A percentile compares a stretch with the other conserved stretches of the same genome.
phyloP scores from a whole-genome alignment of 495 filamentous ascomycete species.

The Pseudoneurospora amorphoporcata region DNA sequence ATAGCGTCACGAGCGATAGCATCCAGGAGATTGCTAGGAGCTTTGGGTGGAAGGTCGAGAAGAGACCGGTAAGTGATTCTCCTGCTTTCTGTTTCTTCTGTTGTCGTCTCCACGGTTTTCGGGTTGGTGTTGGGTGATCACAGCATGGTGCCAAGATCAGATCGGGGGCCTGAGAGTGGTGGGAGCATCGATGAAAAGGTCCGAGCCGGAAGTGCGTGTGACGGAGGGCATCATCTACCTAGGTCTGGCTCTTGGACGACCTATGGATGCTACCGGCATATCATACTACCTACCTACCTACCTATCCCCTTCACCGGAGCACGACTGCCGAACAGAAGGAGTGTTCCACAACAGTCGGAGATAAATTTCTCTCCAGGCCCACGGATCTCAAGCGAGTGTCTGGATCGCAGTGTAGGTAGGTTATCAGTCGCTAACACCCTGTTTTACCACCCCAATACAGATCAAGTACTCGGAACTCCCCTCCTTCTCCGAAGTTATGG shows the following conservation, averaged over 20 bases:
- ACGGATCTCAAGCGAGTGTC: not conserved
- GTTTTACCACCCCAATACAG: constrained; percentile 22
- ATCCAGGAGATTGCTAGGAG: constrained; percentile 55
- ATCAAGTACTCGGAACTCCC: constrained; percentile 73
- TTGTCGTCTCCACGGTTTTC: not conserved
- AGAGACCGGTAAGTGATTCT: constrained; percentile 34
- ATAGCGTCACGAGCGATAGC: constrained; percentile 68
- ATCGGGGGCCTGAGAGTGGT: not conserved
- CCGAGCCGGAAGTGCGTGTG: not conserved
- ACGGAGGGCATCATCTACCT: not conserved
- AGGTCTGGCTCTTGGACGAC: not conserved
- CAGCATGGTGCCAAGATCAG: not conserved
- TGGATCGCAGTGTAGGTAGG: not conserved
- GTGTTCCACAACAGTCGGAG: not conserved
- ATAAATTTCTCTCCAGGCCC: not conserved
- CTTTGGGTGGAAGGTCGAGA: constrained; percentile 60
- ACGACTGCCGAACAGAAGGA: not conserved
- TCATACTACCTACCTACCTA: not conserved
- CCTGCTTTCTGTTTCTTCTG: not conserved
- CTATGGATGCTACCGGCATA: not conserved
- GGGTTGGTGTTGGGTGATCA: not conserved
- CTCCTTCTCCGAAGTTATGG: constrained; percentile 75
- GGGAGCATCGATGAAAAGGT: not conserved
- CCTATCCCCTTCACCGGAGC: not conserved
- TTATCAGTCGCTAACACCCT: not conserved